Evolutionary conservation across 2,329 filamentous ascomycete genomes (phyloP).

Genomic region (Aspergillus pseudoviridinutans): DNA sequence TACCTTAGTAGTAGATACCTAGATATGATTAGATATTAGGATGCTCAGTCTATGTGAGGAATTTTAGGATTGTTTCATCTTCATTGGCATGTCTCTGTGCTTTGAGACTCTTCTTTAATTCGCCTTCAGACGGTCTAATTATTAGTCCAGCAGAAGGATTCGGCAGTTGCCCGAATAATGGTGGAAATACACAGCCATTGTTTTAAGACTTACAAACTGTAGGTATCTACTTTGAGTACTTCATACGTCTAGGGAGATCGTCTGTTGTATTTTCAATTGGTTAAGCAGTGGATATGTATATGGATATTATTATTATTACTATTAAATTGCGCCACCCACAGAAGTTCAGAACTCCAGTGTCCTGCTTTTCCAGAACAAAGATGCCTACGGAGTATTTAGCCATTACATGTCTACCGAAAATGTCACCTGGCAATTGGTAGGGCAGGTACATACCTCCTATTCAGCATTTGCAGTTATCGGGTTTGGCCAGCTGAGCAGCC

Average conservation of each 20-base stretch:
- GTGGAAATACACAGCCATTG: too few species aligned
- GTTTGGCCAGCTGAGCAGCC: background rate
- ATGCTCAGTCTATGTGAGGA: background rate
- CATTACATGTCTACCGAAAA: background rate
- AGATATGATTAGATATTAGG: background rate
- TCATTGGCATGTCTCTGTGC: background rate
- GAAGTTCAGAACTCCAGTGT: too few species aligned
- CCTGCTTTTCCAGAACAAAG: background rate
- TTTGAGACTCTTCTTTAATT: background rate
- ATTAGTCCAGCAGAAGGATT: too few species aligned
- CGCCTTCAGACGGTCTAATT: background rate
- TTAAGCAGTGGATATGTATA: too few species aligned
- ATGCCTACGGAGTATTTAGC: background rate
- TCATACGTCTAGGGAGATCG: too few species aligned
- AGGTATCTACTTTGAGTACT: too few species aligned
- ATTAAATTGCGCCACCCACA: too few species aligned
- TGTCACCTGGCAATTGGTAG: background rate
- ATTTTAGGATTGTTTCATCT: background rate
- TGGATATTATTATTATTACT: too few species aligned
- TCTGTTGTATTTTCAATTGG: too few species aligned
- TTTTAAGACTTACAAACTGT: too few species aligned
- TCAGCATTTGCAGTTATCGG: too few species aligned
- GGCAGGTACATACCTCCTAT: background rate
- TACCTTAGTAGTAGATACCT: background rate
- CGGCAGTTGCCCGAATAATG: too few species aligned